These are phyloP conservation scores for Cephaloascus fragrans DNA, from an alignment of 805 yeast genomes.

Conservation along the genomic window DNA sequence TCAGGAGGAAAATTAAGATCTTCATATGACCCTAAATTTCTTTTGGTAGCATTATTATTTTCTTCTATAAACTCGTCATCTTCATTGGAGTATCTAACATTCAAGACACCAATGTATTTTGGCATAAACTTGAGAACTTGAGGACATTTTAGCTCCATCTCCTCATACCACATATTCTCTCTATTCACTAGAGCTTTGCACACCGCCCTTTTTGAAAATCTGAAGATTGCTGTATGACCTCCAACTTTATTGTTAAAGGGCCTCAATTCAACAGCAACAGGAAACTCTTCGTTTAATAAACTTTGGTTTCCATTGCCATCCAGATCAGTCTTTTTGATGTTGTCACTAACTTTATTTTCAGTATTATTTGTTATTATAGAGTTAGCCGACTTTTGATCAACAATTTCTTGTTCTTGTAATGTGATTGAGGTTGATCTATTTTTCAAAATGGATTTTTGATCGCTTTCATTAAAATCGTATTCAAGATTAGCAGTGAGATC, in stretches of 20 bases:
- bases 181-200: constrained; percentile 88
- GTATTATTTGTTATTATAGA: too few relatives aligned
- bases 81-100: constrained; percentile 67
- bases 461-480: constrained; percentile 22
- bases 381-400: not conserved
- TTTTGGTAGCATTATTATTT: not conserved
- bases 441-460: not conserved
- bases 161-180: constrained; percentile 88
- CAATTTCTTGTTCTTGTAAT: not conserved
- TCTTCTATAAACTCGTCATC: constrained; percentile 13
- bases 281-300: constrained; percentile 26
- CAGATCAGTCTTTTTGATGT: not conserved
- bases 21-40: constrained; percentile 2
- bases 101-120: constrained; percentile 84
- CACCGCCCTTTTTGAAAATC: constrained; percentile 84
- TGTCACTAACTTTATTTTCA: not conserved
- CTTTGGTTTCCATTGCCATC: not conserved
- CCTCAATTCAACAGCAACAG: constrained; percentile 77
- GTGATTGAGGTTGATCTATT: not conserved
- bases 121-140: constrained; percentile 85
- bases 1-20: constrained; percentile 44
- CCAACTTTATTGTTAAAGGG: constrained; percentile 95
- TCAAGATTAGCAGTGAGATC: constrained; percentile 42
- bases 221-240: constrained; percentile 94
- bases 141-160: constrained; percentile 68